These are phyloP conservation scores for Clonostachys rosea DNA, from an alignment of 2,329 filamentous ascomycete genomes.

Conservation along the genomic window DNA sequence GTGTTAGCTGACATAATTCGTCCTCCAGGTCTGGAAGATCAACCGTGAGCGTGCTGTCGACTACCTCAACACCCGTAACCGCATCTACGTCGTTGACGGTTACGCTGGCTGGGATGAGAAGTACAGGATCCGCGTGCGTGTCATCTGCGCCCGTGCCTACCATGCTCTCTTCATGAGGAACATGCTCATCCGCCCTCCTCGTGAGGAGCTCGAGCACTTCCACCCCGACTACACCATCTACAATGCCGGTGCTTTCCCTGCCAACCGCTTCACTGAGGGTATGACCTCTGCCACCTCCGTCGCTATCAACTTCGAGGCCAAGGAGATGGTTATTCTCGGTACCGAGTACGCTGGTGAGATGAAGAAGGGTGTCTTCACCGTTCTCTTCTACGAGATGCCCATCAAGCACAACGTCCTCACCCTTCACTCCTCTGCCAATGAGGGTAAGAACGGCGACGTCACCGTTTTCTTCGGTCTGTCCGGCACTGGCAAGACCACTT, in stretches of 20 bases:
- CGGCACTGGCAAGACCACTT: slow-evolving; percentile 96
- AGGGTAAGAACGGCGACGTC: slow-evolving; percentile 90
- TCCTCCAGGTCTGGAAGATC: slow-evolving; percentile 91
- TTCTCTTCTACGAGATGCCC: slow-evolving; percentile 99
- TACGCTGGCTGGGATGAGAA: slow-evolving; percentile 98
- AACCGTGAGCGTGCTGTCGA: slow-evolving; percentile 98
- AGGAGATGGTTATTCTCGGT: slow-evolving; percentile 99
- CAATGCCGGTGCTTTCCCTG: slow-evolving; percentile 97
- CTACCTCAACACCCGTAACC: slow-evolving; percentile 97
- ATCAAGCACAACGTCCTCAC: slow-evolving; percentile 99
- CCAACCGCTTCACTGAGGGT: slow-evolving; percentile 94
- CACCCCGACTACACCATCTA: slow-evolving; percentile 99
- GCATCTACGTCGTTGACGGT: slow-evolving; percentile 97
- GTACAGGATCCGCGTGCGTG: slow-evolving; percentile 94
- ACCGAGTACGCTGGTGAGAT: slow-evolving; percentile 86
- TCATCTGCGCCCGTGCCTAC: slow-evolving; percentile 98
- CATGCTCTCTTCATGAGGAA: slow-evolving; percentile 99
- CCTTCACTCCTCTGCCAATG: slow-evolving; percentile 96
- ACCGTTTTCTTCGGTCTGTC: slow-evolving; percentile 99
- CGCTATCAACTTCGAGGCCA: slow-evolving; percentile 97
- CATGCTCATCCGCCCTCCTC: slow-evolving; percentile 95
- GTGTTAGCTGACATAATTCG: slow-evolving; percentile 18
- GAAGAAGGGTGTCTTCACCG: slow-evolving; percentile 98
- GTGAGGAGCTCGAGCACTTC: slow-evolving; percentile 93
- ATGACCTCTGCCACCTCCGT: slow-evolving; percentile 99